phyloP scores from a whole-genome alignment of 2,329 filamentous ascomycete genomes.

The Colletotrichum eremochloae region DNA sequence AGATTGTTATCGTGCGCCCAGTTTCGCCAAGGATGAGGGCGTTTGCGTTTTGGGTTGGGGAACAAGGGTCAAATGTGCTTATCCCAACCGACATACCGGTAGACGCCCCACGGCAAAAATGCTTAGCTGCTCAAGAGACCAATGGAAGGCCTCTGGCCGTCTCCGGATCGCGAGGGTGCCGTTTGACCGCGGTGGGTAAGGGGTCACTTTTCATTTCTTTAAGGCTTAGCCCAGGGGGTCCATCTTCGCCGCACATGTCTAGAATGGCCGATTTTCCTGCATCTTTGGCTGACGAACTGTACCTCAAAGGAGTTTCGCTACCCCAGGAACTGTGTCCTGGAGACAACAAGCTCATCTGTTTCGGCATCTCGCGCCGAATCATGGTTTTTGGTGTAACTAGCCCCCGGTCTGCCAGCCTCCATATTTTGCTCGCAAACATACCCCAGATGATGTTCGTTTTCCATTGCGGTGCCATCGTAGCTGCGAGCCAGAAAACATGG shows the following conservation, averaged over 20 bases:
- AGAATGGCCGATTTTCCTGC: neutral
- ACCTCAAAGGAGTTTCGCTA: neutral
- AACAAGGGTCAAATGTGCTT: neutral
- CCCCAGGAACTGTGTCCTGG: neutral
- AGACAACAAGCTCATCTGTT: neutral
- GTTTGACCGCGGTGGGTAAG: conserved; percentile 18
- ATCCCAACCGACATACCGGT: neutral
- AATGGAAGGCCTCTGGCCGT: neutral
- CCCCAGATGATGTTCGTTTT: neutral
- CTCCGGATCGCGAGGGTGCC: conserved; percentile 19
- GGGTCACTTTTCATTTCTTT: conserved; percentile 13
- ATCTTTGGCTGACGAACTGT: conserved; percentile 4
- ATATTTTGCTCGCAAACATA: neutral
- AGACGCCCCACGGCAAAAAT: conserved; percentile 20
- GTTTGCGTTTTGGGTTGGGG: conserved; percentile 13
- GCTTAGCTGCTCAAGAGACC: conserved; percentile 24
- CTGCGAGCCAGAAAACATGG: too few species aligned
- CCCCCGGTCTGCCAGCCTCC: neutral
- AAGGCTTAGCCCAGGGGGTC: conserved; percentile 32
- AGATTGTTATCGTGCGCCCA: conserved; percentile 28
- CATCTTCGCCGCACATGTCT: neutral
- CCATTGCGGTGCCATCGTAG: too few species aligned
- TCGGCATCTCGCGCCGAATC: conserved; percentile 15
- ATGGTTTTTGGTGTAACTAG: neutral
- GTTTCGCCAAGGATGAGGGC: conserved; percentile 37